Evolutionary conservation across 495 filamentous ascomycete genomes (phyloP), one percentile per base, ranked within the genome.

Genomic region (Mycothermus thermophilus): DNA sequence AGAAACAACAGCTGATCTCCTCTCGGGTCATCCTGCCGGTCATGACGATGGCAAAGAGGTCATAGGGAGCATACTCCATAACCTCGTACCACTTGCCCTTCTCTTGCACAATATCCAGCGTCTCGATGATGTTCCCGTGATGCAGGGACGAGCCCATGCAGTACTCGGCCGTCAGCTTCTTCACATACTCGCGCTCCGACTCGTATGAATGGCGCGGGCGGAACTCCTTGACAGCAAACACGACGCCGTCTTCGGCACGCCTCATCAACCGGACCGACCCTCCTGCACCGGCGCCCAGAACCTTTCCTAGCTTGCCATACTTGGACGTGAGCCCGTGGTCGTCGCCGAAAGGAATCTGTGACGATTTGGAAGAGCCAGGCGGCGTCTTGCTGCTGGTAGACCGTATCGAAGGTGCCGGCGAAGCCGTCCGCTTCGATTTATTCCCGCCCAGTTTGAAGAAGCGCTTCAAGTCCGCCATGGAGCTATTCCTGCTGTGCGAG

Each of bases 101-200:
- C 64, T 99, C 90, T 40, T 94, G 80, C 11, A 99, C 75, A 42
- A 99, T 93, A 54, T 99, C 90, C 23, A 99, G 67, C 7, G 90
- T 95, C 55, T 96, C 90, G 50, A 99, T 93, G 43, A 99, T 86
- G 55, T 99, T 99, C 34, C 92, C 90, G 48, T 99, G 90, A 49
- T 96, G 90, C 26, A 99, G 60, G 16, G 92, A 93, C 3, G 88
- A 95, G 8, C 90, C 90, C 49, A 99, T 86, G 57, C 90, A 99
- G 57, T 96, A 99, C 55, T 99, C 90, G 2, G 90, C 90, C n/a
- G 92, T 99, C 35, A 99, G 79, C 50, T 99, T 99, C 60, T 99
- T 99, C 40, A 83, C 82, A 41, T 99, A 99, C 42, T 96, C 92
- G 41, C 80, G 80, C 59, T 90, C 75, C 3, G 79, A 82, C 55